Conservation (phyloP, 805 yeast genomes). For the Myxozyma neglecta region DNA sequence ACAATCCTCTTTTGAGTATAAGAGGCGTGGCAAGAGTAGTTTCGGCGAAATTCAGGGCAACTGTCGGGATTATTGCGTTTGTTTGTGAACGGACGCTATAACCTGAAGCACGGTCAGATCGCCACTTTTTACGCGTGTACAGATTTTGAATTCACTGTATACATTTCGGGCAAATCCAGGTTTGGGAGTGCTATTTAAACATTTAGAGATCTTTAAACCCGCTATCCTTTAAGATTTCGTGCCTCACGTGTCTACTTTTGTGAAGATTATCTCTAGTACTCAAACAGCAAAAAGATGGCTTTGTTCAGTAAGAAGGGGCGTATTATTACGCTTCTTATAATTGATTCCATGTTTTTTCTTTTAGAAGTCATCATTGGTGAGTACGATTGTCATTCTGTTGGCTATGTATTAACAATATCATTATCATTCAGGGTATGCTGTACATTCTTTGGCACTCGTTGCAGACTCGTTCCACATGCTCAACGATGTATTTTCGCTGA, state of each 20-base stretch:
- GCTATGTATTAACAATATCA: background rate
- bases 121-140: no score
- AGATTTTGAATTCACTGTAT: no score
- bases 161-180: no score
- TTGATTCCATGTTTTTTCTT: conserved; percentile 82
- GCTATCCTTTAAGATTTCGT: background rate
- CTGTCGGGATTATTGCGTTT: no score
- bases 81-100: no score
- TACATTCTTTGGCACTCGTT: conserved; percentile 88
- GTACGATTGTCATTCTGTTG: background rate
- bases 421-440: conserved; percentile 56
- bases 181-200: no score
- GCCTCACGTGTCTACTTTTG: background rate
- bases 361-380: conserved; percentile 76
- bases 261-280: background rate
- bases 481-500: conserved; percentile 84
- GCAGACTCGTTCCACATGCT: conserved; percentile 98
- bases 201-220: background rate
- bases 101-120: no score
- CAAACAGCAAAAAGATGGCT: conserved; percentile 13
- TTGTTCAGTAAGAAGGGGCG: conserved; percentile 41
- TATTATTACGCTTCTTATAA: conserved; percentile 64
- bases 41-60: no score
- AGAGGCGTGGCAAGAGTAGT: no score
- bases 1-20: no score